phyloP scores from a whole-genome alignment of 148 eudicot genomes.

The Linanthus parryae region DNA sequence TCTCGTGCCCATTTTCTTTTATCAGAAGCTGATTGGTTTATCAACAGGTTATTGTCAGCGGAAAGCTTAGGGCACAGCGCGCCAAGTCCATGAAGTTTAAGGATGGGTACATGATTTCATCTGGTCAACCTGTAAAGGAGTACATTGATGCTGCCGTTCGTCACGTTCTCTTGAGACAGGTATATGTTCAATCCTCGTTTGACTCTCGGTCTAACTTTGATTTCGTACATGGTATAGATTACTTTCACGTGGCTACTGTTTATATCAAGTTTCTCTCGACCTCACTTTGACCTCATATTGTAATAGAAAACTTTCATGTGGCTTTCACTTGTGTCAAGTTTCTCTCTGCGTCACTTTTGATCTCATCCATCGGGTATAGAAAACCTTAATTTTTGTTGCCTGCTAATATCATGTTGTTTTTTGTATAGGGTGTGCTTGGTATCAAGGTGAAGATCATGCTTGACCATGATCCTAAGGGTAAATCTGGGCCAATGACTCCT shows the following conservation, averaged over 20 bases:
- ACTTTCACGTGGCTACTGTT: too few relatives aligned
- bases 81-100: constrained; percentile 87
- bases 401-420: too few relatives aligned
- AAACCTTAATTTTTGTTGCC: too few relatives aligned
- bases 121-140: constrained; percentile 82
- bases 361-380: too few relatives aligned
- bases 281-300: too few relatives aligned
- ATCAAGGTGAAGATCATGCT: constrained; percentile 84
- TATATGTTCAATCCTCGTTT: constrained; percentile 4
- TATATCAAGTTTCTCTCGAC: too few relatives aligned
- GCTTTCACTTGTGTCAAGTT: too few relatives aligned
- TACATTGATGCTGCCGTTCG: constrained; percentile 82
- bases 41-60: constrained; percentile 75
- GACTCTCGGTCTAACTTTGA: too few relatives aligned
- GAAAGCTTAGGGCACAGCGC: constrained; percentile 79
- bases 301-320: too few relatives aligned
- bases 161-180: constrained; percentile 82
- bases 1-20: background rate
- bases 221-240: too few relatives aligned
- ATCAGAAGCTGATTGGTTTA: background rate
- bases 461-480: constrained; percentile 77
- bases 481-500: constrained; percentile 59
- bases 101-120: constrained; percentile 91
- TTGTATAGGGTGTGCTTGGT: constrained; percentile 59
- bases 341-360: too few relatives aligned